Base-by-base conservation (phyloP, 371 early-diverging fungal species). In the Capillidium heterosporum region DNA sequence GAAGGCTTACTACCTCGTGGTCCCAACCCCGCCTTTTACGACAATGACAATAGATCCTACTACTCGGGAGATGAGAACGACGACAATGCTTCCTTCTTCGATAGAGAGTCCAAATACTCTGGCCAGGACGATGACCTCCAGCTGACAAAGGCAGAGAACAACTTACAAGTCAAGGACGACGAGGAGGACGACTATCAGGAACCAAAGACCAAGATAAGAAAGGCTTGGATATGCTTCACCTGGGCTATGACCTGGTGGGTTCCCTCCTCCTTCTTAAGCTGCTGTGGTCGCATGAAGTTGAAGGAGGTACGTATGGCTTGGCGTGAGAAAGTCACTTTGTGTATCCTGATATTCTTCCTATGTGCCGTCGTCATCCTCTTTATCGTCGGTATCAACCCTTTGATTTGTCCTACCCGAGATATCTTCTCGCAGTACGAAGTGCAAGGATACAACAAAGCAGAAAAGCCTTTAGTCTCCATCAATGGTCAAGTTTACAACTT, bases 321-420 rank as follows among this genome's bases (percentile, higher is more conserved):
- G 96, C 80, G 95, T 52, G 96, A 96, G 68, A 93, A 96, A 70
- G 78, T 95, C 2, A 82, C 94, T 0, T 74, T 97, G 13, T 92
- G 91, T 65, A 67, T 86, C 59, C 61, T 97, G 50, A 91, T 97
- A 57, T 67, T 85, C 32, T 64, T 89, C 31, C 63, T 88, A 68
- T 89, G 85, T 59, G 76, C 74, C 2, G 67, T 81, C 59, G 78
- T 91, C 48, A 75, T 95, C 35, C 90, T 94, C 74, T 90, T 87
- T 67, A 84, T 97, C 59, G 80, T 88, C 11, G 83, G 87, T 50
- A 75, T 93, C 40, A 87, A 95, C 24, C 70, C 80, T 59, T 60
- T 89, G 48, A 73, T 97, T 17, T 97, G 98, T 67, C 78, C 78
- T 17, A 74, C 77, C 49, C 80, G 82, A 54, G 69, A 86, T 40